Percentiles rank a stretch among this genome's conserved stretches.
Conservation (phyloP, 306 rosid genomes). For the Adenanthera pavonina region DNA sequence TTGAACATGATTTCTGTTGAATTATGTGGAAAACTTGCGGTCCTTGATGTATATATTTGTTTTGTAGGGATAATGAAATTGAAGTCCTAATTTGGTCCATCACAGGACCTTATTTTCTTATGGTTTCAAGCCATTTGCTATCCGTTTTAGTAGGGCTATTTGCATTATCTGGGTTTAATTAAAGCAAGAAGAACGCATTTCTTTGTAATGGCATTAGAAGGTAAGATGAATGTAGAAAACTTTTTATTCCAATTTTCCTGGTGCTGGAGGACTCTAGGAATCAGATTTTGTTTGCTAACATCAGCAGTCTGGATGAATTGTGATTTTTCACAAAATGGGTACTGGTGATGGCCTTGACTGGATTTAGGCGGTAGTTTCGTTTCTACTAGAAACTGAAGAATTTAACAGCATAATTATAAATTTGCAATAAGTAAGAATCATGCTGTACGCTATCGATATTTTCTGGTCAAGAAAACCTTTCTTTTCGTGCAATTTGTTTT, state of each 20-base stretch:
- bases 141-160: constrained; percentile 8
- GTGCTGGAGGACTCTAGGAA: not conserved
- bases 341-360: constrained; percentile 1
- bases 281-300: constrained; percentile 7
- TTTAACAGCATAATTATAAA: not conserved
- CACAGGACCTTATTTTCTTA: constrained; percentile 4
- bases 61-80: constrained; percentile 8
- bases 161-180: constrained; percentile 22
- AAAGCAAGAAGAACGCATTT: not conserved
- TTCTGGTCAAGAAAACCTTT: not conserved
- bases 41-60: constrained; percentile 20
- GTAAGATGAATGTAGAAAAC: not conserved
- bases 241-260: not conserved
- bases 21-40: constrained; percentile 10
- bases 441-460: not conserved
- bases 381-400: constrained; percentile 12
- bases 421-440: not conserved
- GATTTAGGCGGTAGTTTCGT: constrained; percentile 3
- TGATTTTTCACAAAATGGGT: constrained; percentile 2
- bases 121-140: not conserved
- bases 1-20: constrained; percentile 23
- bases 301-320: not conserved
- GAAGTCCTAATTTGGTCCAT: constrained; percentile 14
- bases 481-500: too few species aligned
- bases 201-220: not conserved